A percentile compares a stretch with the other conserved stretches of the same genome.
These are phyloP conservation scores for Blastobotrys indianensis DNA, from an alignment of 1,139 yeast genomes.

Conservation along the genomic window DNA sequence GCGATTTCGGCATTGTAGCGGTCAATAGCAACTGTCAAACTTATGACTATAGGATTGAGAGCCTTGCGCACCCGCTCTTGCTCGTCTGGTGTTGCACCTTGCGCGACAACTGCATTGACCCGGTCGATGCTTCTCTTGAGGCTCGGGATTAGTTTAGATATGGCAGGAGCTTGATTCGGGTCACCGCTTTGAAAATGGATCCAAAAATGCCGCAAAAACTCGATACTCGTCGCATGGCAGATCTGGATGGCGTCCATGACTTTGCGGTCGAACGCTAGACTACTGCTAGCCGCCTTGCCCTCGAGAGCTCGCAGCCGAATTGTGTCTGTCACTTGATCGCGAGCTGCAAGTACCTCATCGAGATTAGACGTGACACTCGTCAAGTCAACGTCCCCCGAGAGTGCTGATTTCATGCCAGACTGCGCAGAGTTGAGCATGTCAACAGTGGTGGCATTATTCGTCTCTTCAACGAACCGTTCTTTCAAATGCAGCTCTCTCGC, in stretches of 20 bases:
- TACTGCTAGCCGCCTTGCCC: slow-evolving; percentile 14
- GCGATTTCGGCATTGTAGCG: slow-evolving; percentile 33
- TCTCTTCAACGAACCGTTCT: slow-evolving; percentile 1
- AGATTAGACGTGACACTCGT: slow-evolving; percentile 14
- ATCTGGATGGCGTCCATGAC: slow-evolving; percentile 30
- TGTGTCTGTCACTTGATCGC: slow-evolving; percentile 21
- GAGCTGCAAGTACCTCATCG: slow-evolving; percentile 22
- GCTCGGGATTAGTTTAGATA: slow-evolving; percentile 44
- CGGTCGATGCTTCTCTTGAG: slow-evolving; percentile 45
- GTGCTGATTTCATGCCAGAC: slow-evolving; percentile 19
- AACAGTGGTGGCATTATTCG: slow-evolving; percentile 5
- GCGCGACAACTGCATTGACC: slow-evolving; percentile 34
- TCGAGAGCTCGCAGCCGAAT: slow-evolving; percentile 23
- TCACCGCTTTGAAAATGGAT: slow-evolving; percentile 54
- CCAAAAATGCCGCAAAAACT: slow-evolving; percentile 69
- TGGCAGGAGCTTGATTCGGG: slow-evolving; percentile 43
- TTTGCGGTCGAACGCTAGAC: slow-evolving; percentile 13
- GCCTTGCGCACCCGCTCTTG: slow-evolving; percentile 27
- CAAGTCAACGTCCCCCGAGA: slow-evolving; percentile 20
- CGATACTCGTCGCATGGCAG: slow-evolving; percentile 62
- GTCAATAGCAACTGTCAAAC: slow-evolving; percentile 38
- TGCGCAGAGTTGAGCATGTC: slow-evolving; percentile 10
- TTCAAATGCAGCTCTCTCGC: slow-evolving; percentile 50
- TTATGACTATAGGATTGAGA: slow-evolving; percentile 36
- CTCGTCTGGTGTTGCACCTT: slow-evolving; percentile 26